Conservation (phyloP, 148 eudicot genomes). For the Pharnaceum exiguum region DNA sequence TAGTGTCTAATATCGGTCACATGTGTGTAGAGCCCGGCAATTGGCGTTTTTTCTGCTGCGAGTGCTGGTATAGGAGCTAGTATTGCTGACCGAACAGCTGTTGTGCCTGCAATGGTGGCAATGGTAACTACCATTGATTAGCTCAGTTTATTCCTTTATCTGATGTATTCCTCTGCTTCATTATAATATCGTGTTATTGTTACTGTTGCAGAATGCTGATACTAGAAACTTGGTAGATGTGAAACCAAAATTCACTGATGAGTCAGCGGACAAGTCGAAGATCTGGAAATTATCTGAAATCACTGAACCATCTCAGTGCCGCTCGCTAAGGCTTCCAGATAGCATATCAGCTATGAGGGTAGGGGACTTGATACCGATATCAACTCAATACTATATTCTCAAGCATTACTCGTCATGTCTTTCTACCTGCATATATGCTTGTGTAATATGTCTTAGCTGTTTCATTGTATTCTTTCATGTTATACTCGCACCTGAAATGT, state of each 20-base stretch:
- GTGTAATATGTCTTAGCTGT: too few species aligned
- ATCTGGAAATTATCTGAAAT: conserved; percentile 69
- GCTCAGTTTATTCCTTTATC: background rate
- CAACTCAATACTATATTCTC: background rate
- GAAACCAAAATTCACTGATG: conserved; percentile 61
- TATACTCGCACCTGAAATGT: too few species aligned
- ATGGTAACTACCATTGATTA: conserved; percentile 29
- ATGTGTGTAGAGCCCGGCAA: conserved; percentile 43
- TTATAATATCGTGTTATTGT: background rate
- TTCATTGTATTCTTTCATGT: too few species aligned
- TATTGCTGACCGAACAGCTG: conserved; percentile 57
- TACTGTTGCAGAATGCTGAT: conserved; percentile 52
- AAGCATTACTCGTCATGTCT: background rate
- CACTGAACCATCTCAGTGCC: conserved; percentile 69
- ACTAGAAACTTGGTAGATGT: conserved; percentile 49
- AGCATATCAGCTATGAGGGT: conserved; percentile 63
- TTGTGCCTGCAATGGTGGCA: conserved; percentile 46
- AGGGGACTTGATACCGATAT: background rate
- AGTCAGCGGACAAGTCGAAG: conserved; percentile 58
- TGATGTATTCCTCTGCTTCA: background rate
- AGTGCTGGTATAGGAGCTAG: conserved; percentile 46
- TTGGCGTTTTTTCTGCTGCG: conserved; percentile 48
- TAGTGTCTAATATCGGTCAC: conserved; percentile 7
- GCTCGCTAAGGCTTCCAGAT: conserved; percentile 77
- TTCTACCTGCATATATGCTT: too few species aligned